Evolutionary conservation across 495 filamentous ascomycete species (phyloP).

Genomic region (Rostrohypoxylon terebratum): DNA sequence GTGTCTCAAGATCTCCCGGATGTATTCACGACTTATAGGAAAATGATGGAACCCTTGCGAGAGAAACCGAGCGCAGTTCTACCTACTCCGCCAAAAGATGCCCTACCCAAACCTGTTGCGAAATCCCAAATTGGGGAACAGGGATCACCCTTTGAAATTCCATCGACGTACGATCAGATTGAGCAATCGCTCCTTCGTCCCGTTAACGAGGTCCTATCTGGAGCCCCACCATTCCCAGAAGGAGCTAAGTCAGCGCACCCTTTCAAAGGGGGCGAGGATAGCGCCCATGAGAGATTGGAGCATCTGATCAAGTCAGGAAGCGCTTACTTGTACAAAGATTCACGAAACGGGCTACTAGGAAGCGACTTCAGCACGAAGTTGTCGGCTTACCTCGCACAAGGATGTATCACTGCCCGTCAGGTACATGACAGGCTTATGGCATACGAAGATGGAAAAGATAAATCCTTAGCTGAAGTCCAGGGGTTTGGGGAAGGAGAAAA

Average conservation of each 20-base stretch:
- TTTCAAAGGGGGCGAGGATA: conserved; percentile 72
- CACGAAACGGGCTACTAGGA: conserved; percentile 75
- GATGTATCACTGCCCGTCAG: conserved; percentile 74
- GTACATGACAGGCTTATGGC: conserved; percentile 69
- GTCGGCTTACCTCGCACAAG: conserved; percentile 74
- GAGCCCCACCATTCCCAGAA: conserved; percentile 58
- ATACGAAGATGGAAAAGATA: conserved; percentile 71
- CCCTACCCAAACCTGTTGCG: conserved; percentile 66
- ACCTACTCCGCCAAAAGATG: conserved; percentile 54
- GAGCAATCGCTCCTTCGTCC: conserved; percentile 66
- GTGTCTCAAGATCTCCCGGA: conserved; percentile 68
- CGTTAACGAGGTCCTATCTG: conserved; percentile 51
- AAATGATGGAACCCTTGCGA: conserved; percentile 72
- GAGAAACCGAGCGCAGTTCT: conserved; percentile 65
- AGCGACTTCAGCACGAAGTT: conserved; percentile 76
- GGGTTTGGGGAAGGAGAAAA: conserved; percentile 75
- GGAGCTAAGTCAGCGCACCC: conserved; percentile 68
- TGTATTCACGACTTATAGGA: conserved; percentile 75
- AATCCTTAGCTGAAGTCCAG: conserved; percentile 44
- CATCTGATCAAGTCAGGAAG: conserved; percentile 68
- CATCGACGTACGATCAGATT: conserved; percentile 61
- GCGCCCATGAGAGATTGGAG: conserved; percentile 65
- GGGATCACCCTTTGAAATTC: conserved; percentile 68
- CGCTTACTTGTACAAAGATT: conserved; percentile 71
- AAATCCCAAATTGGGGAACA: conserved; percentile 63